Conservation (phyloP, 192 early-diverging fungal species). For the Spinellus fusiger region DNA sequence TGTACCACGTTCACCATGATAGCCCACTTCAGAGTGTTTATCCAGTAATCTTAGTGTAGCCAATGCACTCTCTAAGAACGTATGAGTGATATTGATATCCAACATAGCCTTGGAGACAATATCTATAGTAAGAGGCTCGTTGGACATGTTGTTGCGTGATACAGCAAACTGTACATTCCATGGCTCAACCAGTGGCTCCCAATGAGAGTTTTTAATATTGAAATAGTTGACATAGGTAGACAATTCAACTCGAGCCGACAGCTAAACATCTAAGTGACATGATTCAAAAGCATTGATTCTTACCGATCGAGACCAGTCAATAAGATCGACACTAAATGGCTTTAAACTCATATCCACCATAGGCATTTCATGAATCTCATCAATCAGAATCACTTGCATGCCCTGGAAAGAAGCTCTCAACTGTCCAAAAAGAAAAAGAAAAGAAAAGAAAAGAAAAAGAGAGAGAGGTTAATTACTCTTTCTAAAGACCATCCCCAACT, state of each 20-base stretch:
- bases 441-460: neutral
- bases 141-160: neutral
- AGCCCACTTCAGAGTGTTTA: constrained; percentile 25
- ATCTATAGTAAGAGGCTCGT: constrained; percentile 47
- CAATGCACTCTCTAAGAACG: constrained; percentile 64
- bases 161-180: constrained; percentile 66
- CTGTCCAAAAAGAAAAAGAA: constrained; percentile 16
- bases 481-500: neutral
- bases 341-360: constrained; percentile 81
- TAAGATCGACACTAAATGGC: constrained; percentile 70
- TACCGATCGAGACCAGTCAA: constrained; percentile 78
- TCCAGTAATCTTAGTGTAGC: constrained; percentile 50
- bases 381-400: constrained; percentile 78
- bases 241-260: constrained; percentile 57
- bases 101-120: constrained; percentile 65
- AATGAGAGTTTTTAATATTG: constrained; percentile 96
- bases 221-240: constrained; percentile 85
- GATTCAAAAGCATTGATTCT: constrained; percentile 10
- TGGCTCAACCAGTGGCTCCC: constrained; percentile 95
- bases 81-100: constrained; percentile 85
- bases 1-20: constrained; percentile 28
- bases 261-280: constrained; percentile 19
- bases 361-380: constrained; percentile 91
- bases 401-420: constrained; percentile 61
- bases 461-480: neutral